Conservation (phyloP, 129 eudicot genomes). For the Rutidosis leptorrhynchoides region DNA sequence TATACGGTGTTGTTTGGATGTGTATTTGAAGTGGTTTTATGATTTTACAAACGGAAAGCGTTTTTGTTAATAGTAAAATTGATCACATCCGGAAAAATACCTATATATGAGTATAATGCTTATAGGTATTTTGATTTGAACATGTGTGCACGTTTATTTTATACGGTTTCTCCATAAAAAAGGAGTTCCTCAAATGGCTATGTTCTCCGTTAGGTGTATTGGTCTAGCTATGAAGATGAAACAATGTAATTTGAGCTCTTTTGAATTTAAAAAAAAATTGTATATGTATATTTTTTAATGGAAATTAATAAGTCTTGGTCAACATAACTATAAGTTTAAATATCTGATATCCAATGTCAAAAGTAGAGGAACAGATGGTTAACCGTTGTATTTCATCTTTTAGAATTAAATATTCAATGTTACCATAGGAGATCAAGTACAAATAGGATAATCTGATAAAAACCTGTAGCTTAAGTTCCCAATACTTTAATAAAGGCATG, state of each 20-base stretch:
- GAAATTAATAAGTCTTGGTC: not conserved
- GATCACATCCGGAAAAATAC: not conserved
- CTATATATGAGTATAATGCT: not conserved
- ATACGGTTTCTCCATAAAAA: slow-evolving; percentile 18
- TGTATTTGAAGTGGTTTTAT: too few relatives aligned
- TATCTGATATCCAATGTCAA: not conserved
- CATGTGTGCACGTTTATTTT: not conserved
- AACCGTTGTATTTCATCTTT: not conserved
- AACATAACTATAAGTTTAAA: not conserved
- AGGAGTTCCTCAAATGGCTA: slow-evolving; percentile 13
- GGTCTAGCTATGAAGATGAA: not conserved
- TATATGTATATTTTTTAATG: not conserved
- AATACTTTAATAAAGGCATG: slow-evolving; percentile 12
- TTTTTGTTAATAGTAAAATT: not conserved
- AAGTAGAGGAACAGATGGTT: not conserved
- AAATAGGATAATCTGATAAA: not conserved
- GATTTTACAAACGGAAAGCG: not conserved
- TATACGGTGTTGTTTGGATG: not conserved
- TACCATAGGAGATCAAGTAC: not conserved
- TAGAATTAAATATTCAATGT: not conserved
- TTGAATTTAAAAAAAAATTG: not conserved
- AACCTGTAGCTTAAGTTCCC: slow-evolving; percentile 2
- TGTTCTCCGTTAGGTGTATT: slow-evolving; percentile 7
- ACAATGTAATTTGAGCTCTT: not conserved
- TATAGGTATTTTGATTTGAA: not conserved